Evolutionary conservation across 768 basidiomycete species (phyloP).

Genomic region (Leucosporidium scottii): DNA sequence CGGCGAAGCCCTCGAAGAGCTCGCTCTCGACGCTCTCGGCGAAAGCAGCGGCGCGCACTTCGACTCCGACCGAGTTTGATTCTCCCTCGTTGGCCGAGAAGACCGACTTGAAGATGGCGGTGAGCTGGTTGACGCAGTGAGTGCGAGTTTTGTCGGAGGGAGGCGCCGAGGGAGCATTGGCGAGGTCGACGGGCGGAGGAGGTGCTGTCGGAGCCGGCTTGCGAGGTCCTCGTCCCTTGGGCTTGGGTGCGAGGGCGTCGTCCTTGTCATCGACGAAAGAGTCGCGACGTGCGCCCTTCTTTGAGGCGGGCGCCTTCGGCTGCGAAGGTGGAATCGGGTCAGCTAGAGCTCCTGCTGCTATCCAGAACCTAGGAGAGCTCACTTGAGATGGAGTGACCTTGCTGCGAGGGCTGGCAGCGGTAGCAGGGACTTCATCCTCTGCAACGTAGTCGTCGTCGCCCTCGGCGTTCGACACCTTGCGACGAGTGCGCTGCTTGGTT

Average conservation of each 20-base stretch:
- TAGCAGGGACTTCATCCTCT: slow-evolving; percentile 43
- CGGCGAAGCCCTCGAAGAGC: slow-evolving; percentile 67
- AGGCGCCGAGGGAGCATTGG: slow-evolving; percentile 4
- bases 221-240: not conserved
- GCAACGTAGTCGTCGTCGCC: slow-evolving; percentile 50
- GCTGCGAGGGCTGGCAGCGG: not conserved
- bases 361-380: not conserved
- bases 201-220: not conserved
- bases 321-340: not conserved
- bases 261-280: no score
- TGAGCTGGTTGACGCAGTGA: slow-evolving; percentile 31
- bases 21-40: slow-evolving; percentile 66
- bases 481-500: not conserved
- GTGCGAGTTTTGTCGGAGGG: slow-evolving; percentile 30
- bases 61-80: slow-evolving; percentile 5
- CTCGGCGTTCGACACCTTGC: no score
- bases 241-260: not conserved
- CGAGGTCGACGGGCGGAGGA: not conserved
- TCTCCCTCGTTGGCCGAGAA: slow-evolving; percentile 9
- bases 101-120: slow-evolving; percentile 27
- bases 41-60: slow-evolving; percentile 25
- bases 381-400: slow-evolving; percentile 1
- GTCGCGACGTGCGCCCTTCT: not conserved
- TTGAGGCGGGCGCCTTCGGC: not conserved
- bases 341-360: not conserved